Evolutionary conservation across 768 basidiomycete genomes (phyloP).

Genomic region (Pleurotus giganteus): DNA sequence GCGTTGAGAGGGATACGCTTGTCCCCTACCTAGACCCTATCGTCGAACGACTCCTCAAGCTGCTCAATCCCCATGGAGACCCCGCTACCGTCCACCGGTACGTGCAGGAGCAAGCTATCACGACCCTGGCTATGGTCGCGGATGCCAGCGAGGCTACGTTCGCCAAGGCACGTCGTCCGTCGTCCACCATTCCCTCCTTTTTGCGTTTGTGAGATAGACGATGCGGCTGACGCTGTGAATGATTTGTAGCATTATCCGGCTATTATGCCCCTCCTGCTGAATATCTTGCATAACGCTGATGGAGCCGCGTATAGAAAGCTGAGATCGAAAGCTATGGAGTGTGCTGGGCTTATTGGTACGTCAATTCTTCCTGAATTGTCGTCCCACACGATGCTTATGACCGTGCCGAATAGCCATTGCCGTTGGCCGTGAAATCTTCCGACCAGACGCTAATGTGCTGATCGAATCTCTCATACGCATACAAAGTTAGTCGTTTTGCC

Average conservation of each 20-base stretch:
- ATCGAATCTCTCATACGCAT: slow-evolving; percentile 73
- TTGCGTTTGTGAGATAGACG: slow-evolving; percentile 9
- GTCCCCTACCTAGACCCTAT: slow-evolving; percentile 78
- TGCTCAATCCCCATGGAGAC: slow-evolving; percentile 56
- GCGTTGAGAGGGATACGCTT: slow-evolving; percentile 71
- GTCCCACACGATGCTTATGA: not conserved
- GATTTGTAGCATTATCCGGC: slow-evolving; percentile 60
- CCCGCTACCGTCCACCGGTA: slow-evolving; percentile 46
- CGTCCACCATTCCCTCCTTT: not conserved
- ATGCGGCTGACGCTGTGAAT: not conserved
- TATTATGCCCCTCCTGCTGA: slow-evolving; percentile 80
- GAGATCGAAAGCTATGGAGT: slow-evolving; percentile 87
- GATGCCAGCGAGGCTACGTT: slow-evolving; percentile 82
- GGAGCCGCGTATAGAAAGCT: slow-evolving; percentile 65
- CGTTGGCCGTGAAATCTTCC: slow-evolving; percentile 78
- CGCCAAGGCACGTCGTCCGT: slow-evolving; percentile 48
- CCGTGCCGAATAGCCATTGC: slow-evolving; percentile 67
- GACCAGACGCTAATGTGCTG: slow-evolving; percentile 69
- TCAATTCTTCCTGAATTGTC: slow-evolving; percentile 8
- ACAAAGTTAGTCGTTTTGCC: slow-evolving; percentile 53
- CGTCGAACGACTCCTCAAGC: slow-evolving; percentile 67
- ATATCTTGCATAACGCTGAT: slow-evolving; percentile 71
- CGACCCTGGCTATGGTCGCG: slow-evolving; percentile 86
- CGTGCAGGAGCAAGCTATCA: slow-evolving; percentile 87
- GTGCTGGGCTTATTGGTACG: slow-evolving; percentile 81